Evolutionary conservation across 768 basidiomycete species (phyloP).

Genomic region (Termitomyces sp.): DNA sequence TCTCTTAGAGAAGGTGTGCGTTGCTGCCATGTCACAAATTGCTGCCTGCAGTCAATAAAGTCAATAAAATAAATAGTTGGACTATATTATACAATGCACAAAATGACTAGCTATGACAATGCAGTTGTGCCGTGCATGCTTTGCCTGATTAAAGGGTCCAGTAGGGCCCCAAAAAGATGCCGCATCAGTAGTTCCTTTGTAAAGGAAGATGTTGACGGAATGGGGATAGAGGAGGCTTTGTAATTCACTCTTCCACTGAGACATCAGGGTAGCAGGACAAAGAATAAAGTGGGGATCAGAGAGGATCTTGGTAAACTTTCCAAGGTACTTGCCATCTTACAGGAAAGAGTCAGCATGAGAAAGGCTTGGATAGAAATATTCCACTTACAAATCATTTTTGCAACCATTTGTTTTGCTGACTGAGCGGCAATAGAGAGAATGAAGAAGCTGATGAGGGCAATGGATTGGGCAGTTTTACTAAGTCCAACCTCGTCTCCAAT

Average conservation of each 20-base stretch:
- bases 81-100: accelerated
- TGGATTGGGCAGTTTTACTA: constrained; percentile 22
- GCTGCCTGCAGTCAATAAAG: not conserved
- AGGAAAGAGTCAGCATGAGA: not conserved
- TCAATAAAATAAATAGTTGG: not conserved
- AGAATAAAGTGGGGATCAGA: not conserved
- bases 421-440: constrained; percentile 6
- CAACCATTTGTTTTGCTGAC: not conserved
- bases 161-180: constrained; percentile 15
- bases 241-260: not conserved
- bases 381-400: constrained; percentile 3
- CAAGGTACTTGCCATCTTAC: not conserved
- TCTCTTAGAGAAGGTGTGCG: not conserved
- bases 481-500: constrained; percentile 26
- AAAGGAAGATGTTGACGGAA: constrained; percentile 19
- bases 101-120: constrained; percentile 19
- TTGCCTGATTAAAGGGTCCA: constrained; percentile 11
- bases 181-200: constrained; percentile 7
- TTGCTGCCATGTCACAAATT: not conserved
- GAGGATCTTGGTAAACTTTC: not conserved
- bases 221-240: not conserved
- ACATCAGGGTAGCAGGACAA: not conserved
- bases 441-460: constrained; percentile 16
- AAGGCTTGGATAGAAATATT: not conserved
- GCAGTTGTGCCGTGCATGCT: constrained; percentile 3